These are phyloP conservation scores for Clitoria ternatea DNA, from an alignment of 306 rosid genomes.

Conservation along the genomic window DNA sequence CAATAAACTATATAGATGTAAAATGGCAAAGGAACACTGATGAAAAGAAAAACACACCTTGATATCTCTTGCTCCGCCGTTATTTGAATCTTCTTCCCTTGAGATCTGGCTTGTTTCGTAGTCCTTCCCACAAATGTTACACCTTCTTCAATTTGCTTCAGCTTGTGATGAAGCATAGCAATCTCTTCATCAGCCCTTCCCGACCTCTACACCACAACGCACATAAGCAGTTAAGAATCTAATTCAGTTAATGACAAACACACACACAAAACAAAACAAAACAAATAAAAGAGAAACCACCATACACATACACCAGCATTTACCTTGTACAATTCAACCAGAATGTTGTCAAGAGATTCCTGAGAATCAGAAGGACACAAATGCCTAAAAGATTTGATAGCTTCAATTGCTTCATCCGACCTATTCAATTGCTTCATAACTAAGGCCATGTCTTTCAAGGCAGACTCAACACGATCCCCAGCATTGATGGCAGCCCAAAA, in stretches of 20 bases:
- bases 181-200: conserved; percentile 93
- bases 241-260: background rate
- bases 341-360: conserved; percentile 85
- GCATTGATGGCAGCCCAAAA: conserved; percentile 95
- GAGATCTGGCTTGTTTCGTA: conserved; percentile 81
- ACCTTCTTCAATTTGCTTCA: conserved; percentile 78
- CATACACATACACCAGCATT: too few relatives aligned
- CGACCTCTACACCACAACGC: conserved; percentile 50
- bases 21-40: conserved; percentile 8
- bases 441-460: conserved; percentile 92
- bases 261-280: background rate
- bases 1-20: background rate
- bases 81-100: conserved; percentile 84
- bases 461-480: conserved; percentile 92
- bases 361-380: conserved; percentile 76
- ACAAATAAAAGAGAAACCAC: background rate
- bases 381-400: conserved; percentile 87
- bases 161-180: conserved; percentile 68
- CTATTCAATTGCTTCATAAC: conserved; percentile 89
- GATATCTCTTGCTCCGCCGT: conserved; percentile 85
- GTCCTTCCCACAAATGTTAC: conserved; percentile 61
- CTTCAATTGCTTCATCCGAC: conserved; percentile 88
- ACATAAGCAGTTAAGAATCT: background rate
- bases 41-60: conserved; percentile 38
- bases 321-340: conserved; percentile 89